phyloP scores from a whole-genome alignment of 1,139 yeast species.

The Candida sanyaensis region DNA sequence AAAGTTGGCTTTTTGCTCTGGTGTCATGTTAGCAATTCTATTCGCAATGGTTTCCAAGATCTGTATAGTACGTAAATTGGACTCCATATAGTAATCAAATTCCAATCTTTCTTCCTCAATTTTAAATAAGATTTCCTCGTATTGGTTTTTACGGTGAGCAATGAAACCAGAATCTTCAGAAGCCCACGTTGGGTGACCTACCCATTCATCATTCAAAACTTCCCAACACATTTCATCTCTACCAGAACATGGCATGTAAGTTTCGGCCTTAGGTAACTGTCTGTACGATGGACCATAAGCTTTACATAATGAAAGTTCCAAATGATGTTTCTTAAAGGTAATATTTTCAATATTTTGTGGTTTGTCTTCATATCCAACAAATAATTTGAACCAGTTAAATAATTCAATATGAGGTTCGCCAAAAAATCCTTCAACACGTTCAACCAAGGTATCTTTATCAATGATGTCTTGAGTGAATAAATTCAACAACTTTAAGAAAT shows the following conservation, averaged over 20 bases:
- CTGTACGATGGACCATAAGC: constrained; percentile 94
- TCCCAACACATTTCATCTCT: constrained; percentile 99
- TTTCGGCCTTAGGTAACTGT: constrained; percentile 89
- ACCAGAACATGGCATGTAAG: constrained; percentile 97
- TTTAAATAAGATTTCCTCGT: constrained; percentile 91
- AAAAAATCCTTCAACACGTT: constrained; percentile 80
- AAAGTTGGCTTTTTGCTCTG: constrained; percentile 83
- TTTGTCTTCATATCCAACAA: constrained; percentile 82
- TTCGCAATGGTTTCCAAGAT: constrained; percentile 94
- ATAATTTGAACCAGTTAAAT: constrained; percentile 86
- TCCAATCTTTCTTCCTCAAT: constrained; percentile 98
- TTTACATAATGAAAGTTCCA: constrained; percentile 84
- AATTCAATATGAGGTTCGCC: constrained; percentile 77
- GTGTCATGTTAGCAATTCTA: constrained; percentile 89
- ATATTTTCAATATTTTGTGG: constrained; percentile 85
- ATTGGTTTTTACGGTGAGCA: constrained; percentile 96
- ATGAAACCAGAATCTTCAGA: constrained; percentile 98
- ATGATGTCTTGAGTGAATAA: constrained; percentile 88
- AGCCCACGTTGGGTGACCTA: constrained; percentile 99
- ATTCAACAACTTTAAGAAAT: constrained; percentile 83
- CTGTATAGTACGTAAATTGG: constrained; percentile 92
- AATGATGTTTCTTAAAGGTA: constrained; percentile 83
- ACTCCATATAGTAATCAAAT: constrained; percentile 93
- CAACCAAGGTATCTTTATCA: constrained; percentile 79
- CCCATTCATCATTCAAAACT: constrained; percentile 98